phyloP scores from a whole-genome alignment of 2,329 filamentous ascomycete genomes.

The Leptographium wingfieldii region DNA sequence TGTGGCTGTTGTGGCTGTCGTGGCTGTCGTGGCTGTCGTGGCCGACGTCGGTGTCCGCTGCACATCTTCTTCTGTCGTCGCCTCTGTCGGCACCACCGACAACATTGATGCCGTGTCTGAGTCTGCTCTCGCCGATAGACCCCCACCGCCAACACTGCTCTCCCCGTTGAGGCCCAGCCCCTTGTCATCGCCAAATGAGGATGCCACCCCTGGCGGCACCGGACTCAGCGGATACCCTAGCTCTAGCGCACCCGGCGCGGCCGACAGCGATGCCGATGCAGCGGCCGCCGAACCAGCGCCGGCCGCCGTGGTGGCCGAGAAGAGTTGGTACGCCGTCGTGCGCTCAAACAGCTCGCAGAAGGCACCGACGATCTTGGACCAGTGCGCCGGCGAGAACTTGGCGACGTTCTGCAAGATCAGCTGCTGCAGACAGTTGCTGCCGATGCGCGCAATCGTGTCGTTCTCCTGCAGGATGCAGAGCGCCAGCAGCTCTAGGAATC shows the following conservation, averaged over 20 bases:
- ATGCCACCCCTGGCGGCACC: slow-evolving; percentile 11
- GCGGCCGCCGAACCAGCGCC: slow-evolving; percentile 27
- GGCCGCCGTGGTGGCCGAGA: slow-evolving; percentile 59
- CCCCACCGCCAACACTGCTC: slow-evolving; percentile 24
- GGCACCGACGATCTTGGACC: slow-evolving; percentile 85
- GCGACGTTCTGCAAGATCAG: slow-evolving; percentile 91
- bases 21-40: slow-evolving; percentile 10
- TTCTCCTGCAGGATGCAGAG: slow-evolving; percentile 99
- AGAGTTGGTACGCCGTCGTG: slow-evolving; percentile 89
- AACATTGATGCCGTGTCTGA: slow-evolving; percentile 18
- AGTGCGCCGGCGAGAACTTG: slow-evolving; percentile 80
- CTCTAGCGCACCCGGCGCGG: slow-evolving; percentile 39
- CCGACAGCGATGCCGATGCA: slow-evolving; percentile 26
- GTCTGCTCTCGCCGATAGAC: slow-evolving; percentile 10
- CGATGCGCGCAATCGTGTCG: slow-evolving; percentile 93
- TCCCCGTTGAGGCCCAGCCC: slow-evolving; percentile 49
- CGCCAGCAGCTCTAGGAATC: slow-evolving; percentile 88
- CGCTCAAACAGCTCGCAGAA: slow-evolving; percentile 93
- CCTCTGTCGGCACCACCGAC: slow-evolving; percentile 17
- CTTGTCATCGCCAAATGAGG: slow-evolving; percentile 33
- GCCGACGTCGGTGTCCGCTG: slow-evolving; percentile 14
- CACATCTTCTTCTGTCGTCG: slow-evolving; percentile 21
- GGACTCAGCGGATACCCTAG: slow-evolving; percentile 34
- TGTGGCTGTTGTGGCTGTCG: slow-evolving; percentile 12
- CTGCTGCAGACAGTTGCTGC: slow-evolving; percentile 95